These are phyloP conservation scores for Plasmodium coatneyi DNA, from an alignment of 169 alveolate species.

Conservation along the genomic window DNA sequence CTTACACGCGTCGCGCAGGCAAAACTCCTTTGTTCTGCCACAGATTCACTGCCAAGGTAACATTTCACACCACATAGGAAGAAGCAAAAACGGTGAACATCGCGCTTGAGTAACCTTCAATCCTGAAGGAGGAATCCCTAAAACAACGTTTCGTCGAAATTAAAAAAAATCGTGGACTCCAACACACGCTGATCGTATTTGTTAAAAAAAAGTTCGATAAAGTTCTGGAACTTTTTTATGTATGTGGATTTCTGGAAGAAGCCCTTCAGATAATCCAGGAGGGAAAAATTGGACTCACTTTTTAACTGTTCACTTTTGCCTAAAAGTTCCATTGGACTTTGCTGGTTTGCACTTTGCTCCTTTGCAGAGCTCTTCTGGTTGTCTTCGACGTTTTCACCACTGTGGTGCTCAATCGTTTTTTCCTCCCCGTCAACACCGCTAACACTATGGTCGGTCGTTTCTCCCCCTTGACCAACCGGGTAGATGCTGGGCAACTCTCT, in stretches of 20 bases:
- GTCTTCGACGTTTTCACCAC: neutral
- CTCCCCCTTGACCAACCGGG: neutral
- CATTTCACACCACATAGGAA: neutral
- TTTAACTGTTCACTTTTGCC: slow-evolving; percentile 52
- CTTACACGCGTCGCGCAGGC: neutral
- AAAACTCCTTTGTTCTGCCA: neutral
- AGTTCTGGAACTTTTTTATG: slow-evolving; percentile 29
- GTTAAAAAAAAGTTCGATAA: slow-evolving; percentile 62
- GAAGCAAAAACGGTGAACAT: neutral
- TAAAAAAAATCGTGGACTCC: slow-evolving; percentile 69
- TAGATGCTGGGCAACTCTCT: neutral
- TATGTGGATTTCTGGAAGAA: slow-evolving; percentile 56
- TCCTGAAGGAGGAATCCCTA: neutral
- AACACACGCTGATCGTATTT: slow-evolving; percentile 71
- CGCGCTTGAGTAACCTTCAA: neutral
- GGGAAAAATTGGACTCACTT: slow-evolving; percentile 56
- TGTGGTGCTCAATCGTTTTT: neutral
- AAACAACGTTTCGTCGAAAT: slow-evolving; percentile 67
- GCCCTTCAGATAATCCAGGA: slow-evolving; percentile 31
- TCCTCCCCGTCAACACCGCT: neutral
- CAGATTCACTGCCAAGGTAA: neutral
- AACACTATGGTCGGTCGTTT: neutral
- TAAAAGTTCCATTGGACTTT: neutral
- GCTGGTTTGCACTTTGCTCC: neutral
- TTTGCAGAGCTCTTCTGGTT: neutral